phyloP scores from a whole-genome alignment of 1,139 yeast genomes.

The Hyphopichia buzzinii region DNA sequence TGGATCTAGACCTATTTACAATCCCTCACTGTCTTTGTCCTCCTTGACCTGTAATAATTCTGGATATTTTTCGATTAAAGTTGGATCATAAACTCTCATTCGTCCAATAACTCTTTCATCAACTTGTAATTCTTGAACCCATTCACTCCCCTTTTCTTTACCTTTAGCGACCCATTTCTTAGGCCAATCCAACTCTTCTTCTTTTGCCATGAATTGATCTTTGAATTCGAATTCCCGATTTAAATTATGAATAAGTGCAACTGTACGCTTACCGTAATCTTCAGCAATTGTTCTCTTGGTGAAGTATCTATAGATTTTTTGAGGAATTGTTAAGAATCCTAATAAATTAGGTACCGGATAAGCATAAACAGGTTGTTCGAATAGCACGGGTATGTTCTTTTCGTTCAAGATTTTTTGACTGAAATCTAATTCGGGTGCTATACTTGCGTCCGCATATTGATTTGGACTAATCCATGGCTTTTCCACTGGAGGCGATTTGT shows the following conservation, averaged over 20 bases:
- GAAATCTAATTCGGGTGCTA: constrained; percentile 62
- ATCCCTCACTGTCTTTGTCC: too few relatives aligned
- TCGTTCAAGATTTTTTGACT: constrained; percentile 20
- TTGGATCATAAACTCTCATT: constrained; percentile 51
- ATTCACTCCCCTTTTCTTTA: constrained; percentile 69
- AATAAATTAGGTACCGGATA: constrained; percentile 71
- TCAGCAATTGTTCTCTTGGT: constrained; percentile 71
- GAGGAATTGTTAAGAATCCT: constrained; percentile 78
- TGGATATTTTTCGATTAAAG: constrained; percentile 4
- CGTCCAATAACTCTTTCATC: constrained; percentile 65
- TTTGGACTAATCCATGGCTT: constrained; percentile 61
- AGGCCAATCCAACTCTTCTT: constrained; percentile 93
- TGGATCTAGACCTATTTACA: too few relatives aligned
- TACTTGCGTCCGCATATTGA: constrained; percentile 49
- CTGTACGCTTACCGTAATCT: constrained; percentile 61
- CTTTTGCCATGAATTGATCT: constrained; percentile 55
- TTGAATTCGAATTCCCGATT: constrained; percentile 54
- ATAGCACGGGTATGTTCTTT: constrained; percentile 54
- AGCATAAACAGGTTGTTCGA: constrained; percentile 73
- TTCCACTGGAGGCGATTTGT: constrained; percentile 46
- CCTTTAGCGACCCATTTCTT: constrained; percentile 77
- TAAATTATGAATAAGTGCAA: constrained; percentile 55
- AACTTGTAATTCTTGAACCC: constrained; percentile 74
- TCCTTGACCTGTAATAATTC: constrained; percentile 1
- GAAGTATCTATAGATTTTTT: constrained; percentile 75